Base-by-base conservation (phyloP, 352 stramenopile species). In the Phytophthora litchii region DNA sequence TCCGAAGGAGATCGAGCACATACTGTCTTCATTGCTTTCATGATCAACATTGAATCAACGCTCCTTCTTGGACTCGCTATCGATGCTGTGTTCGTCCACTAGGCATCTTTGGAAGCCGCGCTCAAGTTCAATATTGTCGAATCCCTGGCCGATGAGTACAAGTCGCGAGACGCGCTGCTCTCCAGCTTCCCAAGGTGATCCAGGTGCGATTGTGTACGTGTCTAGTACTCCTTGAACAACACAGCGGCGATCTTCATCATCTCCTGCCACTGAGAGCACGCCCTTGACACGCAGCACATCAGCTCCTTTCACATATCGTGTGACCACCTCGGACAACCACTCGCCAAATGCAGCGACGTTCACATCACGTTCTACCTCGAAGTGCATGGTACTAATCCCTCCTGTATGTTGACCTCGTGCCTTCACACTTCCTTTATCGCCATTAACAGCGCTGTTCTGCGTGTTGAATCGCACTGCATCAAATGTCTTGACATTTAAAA, bases 401-500 rank as follows among this genome's bases (percentile, higher is more conserved):
- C 71, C 72, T 0, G 83, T 87, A 60, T 92, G 82, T 17, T 65
- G 62, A 4, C 62, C 69, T 31, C 61, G 45, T 10, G 66, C 46
- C 42, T 52, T 48, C 14, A 74, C 52, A 43, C 31, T 31, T 43
- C 20, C 27, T 7, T 65, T 49, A 1, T 38, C 23, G 10, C 43
- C 56, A 21, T 60, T 58, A 32, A 35, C 56, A 20, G 55, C 36
- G 25, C 53, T 64, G 40, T 52, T 64, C n/a, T 74, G 53, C 29
- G 54, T 36, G 11, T 65, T 68, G n/a, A 89, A 91, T 8, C 73
- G 72, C 34, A 87, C 71, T 0, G 77, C 79, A 38, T 92, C 80
- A 48, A 92, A 92, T 31, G 83, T 89, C 37, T 88, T 70, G 14
- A 93, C 77, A 38, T 86, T 60, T 27, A 93, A 57, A 23, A 93